Percentiles rank a stretch among this genome's conserved stretches.
Evolutionary conservation across 1,284 basidiomycete genomes (phyloP).

Genomic region (Naganishia sp.): DNA sequence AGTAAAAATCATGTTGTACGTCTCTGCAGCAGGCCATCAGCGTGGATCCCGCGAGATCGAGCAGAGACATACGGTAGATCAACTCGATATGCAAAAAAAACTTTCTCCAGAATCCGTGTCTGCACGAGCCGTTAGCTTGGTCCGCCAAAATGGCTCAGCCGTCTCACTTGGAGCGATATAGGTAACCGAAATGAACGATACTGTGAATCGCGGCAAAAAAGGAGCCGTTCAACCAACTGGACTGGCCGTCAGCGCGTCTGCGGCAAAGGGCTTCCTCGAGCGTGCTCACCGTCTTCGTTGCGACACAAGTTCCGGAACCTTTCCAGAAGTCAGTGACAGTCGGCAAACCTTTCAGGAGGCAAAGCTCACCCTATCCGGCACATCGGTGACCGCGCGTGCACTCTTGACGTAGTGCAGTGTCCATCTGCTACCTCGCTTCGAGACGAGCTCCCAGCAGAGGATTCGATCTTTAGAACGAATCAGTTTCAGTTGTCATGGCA

Average conservation of each 20-base stretch:
- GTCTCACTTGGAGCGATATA: slow-evolving; percentile 74
- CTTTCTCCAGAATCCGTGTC: slow-evolving; percentile 77
- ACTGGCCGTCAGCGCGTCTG: too few relatives aligned
- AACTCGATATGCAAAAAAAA: slow-evolving; percentile 93
- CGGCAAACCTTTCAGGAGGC: neutral
- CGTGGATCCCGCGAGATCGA: neutral
- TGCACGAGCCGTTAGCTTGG: slow-evolving; percentile 17
- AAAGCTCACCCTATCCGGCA: slow-evolving; percentile 70
- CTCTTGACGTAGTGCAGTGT: slow-evolving; percentile 91
- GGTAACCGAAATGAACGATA: slow-evolving; percentile 85
- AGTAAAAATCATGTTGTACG: slow-evolving; percentile 84
- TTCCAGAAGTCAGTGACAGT: neutral
- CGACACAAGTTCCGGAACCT: slow-evolving; percentile 85
- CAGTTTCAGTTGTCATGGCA: slow-evolving; percentile 24
- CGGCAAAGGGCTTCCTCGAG: neutral
- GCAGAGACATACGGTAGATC: slow-evolving; percentile 65
- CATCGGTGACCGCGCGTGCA: slow-evolving; percentile 87
- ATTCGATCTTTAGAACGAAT: slow-evolving; percentile 57
- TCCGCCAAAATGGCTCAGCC: neutral
- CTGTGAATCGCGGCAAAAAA: slow-evolving; percentile 94
- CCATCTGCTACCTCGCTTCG: slow-evolving; percentile 82
- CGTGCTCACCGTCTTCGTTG: slow-evolving; percentile 69
- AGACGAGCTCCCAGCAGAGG: slow-evolving; percentile 90
- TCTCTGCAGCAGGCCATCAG: slow-evolving; percentile 52
- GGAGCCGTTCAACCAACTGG: slow-evolving; percentile 86